These are phyloP conservation scores for Raphanus hybrid DNA, from an alignment of 441 rosid species.

Conservation along the genomic window DNA sequence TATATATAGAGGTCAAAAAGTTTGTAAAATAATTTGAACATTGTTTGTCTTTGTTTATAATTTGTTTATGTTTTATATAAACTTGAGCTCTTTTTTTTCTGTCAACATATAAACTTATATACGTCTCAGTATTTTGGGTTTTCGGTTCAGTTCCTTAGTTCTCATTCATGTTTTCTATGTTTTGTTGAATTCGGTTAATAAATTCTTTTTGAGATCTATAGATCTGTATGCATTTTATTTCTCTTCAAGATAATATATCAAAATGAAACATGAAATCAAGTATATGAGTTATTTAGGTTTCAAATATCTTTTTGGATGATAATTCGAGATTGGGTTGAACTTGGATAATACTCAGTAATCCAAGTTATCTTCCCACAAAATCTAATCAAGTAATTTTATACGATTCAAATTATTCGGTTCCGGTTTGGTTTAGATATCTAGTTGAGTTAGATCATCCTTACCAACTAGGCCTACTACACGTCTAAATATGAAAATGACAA, in stretches of 20 bases:
- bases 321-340: no score
- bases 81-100: background rate
- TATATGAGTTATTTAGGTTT: no score
- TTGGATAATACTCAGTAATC: no score
- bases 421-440: background rate
- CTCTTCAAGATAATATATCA: background rate
- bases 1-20: background rate
- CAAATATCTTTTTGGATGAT: no score
- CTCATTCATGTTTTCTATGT: no score
- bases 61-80: background rate
- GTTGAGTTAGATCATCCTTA: background rate
- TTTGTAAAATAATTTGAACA: conserved; percentile 13
- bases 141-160: no score
- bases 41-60: background rate
- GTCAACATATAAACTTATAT: background rate
- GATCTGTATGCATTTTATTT: background rate
- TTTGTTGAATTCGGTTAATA: no score
- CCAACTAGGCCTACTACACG: conserved; percentile 10
- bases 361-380: background rate
- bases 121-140: background rate
- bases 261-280: no score
- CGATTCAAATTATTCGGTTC: background rate
- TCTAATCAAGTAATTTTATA: background rate
- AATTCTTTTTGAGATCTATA: no score
- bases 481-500: background rate